Base-by-base conservation (phyloP, 2,329 filamentous ascomycete genomes). In the Pseudopyrenochaeta lycopersici region DNA sequence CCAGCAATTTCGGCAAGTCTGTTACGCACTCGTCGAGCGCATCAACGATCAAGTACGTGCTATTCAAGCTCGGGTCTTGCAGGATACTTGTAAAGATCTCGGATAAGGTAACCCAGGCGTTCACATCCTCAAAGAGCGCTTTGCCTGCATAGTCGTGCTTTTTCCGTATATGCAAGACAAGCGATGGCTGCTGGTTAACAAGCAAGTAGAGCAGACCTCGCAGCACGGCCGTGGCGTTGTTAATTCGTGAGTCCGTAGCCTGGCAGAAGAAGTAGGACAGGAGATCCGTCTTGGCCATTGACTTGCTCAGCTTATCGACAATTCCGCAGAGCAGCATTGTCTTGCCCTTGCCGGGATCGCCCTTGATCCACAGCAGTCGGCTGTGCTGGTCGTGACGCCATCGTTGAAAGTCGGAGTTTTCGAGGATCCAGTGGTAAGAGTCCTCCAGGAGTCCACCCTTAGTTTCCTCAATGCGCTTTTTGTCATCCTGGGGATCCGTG, bases 1-100 rank as follows among this genome's bases (percentile, higher is more conserved):
- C 36, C 1, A 56, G 40, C 31, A 56, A 41, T 21, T 49, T 56
- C 9, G 43, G 48, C 21, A 46, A 12, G 29, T 52, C 46, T 3
- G 30, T 36, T 4, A 47, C 44, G 31, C 56, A 59, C 27, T 59
- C 49, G 29, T 59, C 56, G 1, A 59, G 56, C 11, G 52, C 56
- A 21, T 59, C 52, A 21, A 59, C 32, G 20, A 59, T 15, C n/a
- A 58, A 15, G 20, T 52, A 58, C 10, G 36, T 50, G 5, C 42
- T 49, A 1, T 12, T 45, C 20, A 0, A 52, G 46, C 10, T 63
- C 4, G 55, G 52, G 40, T 81, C 76, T n/a, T 70, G 15, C 2
- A 83, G 50, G 10, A 84, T 79, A 2, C 56, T 53, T 1, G 17
- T 54, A 1, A 84, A 72, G 3, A 82, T 76, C 1, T 70, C 47